Base-by-base conservation (phyloP, 1,139 yeast genomes). In the Kodamaea suecica region DNA sequence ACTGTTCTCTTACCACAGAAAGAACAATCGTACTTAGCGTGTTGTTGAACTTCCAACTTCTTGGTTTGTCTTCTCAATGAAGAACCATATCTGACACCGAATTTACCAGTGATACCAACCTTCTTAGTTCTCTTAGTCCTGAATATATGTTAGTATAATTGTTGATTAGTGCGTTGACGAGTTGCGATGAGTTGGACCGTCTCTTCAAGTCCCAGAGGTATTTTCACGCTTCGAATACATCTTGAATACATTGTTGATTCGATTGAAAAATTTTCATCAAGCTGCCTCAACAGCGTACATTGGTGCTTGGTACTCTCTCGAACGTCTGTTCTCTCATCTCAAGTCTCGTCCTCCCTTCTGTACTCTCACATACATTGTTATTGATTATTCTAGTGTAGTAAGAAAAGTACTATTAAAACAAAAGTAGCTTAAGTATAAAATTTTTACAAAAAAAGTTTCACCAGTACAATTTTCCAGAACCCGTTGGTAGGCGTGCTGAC, bases 31-130 rank as follows among this genome's bases (percentile, higher is more conserved):
- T 92, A 94, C 70, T 86, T 87, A 64, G 98, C 86, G 77, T 92
- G 98, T 73, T 90, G 97, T 77, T 88, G 97, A 63, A 87, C 84
- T 78, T 94, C 98, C 76, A 94, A 79, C 83, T 92, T 92, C 84
- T 90, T 90, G 80, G 95, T 86, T 78, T 88, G 97, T 80, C 97
- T 90, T 85, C 99, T 90, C 75, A 92, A 82, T 56, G 99, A 94
- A 64, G 98, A 92, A 90, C 99, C 97, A 79, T 92, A 92, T 84
- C 98, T 90, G 78, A 92, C 97, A 86, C 97, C 99, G 84, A 87
- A 92, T 82, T 94, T 94, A 83, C 99, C 99, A 74, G 99, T 92
- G 80, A 92, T 92, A 76, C 99, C 99, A 72, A 92, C 99, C 90
- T 92, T 92, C 95, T 92, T 92, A 64, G 99, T 92, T 85, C 99